A percentile compares a stretch with the other conserved stretches of the same genome.
These are phyloP conservation scores for Verruconis gallopava DNA, from an alignment of 2,329 filamentous ascomycete species.

Conservation along the genomic window DNA sequence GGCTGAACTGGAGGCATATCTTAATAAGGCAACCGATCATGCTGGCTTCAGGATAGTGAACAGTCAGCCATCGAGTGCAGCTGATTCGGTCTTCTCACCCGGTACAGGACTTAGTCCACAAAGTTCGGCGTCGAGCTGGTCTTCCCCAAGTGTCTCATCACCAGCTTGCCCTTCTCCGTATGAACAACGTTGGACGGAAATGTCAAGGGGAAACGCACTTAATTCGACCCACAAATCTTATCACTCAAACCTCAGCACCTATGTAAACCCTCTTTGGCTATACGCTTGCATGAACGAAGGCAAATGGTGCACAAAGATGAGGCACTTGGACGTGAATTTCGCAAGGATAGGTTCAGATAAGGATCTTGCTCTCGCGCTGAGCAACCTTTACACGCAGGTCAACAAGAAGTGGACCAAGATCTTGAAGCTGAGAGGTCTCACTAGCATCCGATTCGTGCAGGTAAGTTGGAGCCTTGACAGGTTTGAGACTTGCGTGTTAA, in stretches of 20 bases:
- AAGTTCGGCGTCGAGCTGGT: constrained; percentile 15
- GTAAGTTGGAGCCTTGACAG: constrained; percentile 8
- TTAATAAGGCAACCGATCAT: constrained; percentile 22
- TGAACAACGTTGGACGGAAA: too few relatives aligned
- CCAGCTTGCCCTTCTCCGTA: too few relatives aligned
- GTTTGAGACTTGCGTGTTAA: not conserved
- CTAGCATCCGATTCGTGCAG: constrained; percentile 26
- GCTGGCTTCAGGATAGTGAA: constrained; percentile 17
- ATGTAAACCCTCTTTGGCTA: constrained; percentile 21
- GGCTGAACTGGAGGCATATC: constrained; percentile 24
- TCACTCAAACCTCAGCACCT: not conserved
- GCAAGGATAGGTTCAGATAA: constrained; percentile 22
- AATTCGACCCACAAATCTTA: constrained; percentile 2
- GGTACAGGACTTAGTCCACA: constrained; percentile 18
- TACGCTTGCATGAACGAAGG: constrained; percentile 27
- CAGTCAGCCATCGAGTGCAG: constrained; percentile 15
- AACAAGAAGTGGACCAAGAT: constrained; percentile 22
- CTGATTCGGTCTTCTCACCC: constrained; percentile 11
- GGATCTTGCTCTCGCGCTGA: constrained; percentile 22
- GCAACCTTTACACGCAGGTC: constrained; percentile 21
- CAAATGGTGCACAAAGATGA: constrained; percentile 23
- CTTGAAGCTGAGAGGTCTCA: constrained; percentile 22
- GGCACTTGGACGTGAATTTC: constrained; percentile 24
- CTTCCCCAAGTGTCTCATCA: constrained; percentile 4
- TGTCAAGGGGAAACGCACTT: not conserved